Evolutionary conservation across 2,329 filamentous ascomycete species (phyloP).

Genomic region (Leptographium lundbergii): DNA sequence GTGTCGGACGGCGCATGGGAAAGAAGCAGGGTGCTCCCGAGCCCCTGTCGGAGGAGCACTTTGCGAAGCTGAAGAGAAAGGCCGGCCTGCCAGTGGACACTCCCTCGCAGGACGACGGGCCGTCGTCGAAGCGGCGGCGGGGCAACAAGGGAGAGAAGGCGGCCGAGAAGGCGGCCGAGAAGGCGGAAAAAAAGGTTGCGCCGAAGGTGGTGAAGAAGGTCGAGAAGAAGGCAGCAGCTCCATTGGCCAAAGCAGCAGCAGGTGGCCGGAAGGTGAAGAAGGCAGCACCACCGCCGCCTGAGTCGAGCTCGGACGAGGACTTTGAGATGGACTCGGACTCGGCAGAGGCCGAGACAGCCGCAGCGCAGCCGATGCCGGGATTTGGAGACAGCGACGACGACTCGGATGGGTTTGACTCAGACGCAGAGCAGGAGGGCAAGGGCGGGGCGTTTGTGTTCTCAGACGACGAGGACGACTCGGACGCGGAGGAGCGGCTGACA

Average conservation of each 20-base stretch:
- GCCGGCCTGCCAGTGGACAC: conserved; percentile 53
- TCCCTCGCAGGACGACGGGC: conserved; percentile 27
- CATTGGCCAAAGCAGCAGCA: conserved; percentile 18
- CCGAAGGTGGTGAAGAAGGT: neutral
- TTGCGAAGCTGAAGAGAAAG: conserved; percentile 77
- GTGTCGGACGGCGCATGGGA: conserved; percentile 71
- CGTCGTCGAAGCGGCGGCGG: conserved; percentile 47
- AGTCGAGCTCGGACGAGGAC: neutral
- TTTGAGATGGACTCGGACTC: conserved; percentile 17
- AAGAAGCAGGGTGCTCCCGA: conserved; percentile 87
- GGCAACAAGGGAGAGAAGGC: conserved; percentile 23
- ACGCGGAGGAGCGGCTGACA: conserved; percentile 80
- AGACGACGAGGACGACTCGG: conserved; percentile 86
- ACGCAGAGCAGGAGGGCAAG: conserved; percentile 42
- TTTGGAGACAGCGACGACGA: conserved; percentile 28
- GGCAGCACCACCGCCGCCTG: conserved; percentile 13
- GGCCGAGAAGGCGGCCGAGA: conserved; percentile 2
- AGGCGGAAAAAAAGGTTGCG: conserved; percentile 16
- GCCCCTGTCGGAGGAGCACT: conserved; percentile 67
- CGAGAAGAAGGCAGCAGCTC: neutral
- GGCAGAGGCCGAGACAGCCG: neutral
- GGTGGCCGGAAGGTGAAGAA: conserved; percentile 20
- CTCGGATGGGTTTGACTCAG: conserved; percentile 36
- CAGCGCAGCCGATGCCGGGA: conserved; percentile 14
- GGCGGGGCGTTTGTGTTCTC: conserved; percentile 66